Base-by-base conservation (phyloP, 495 filamentous ascomycete species). In the Lasiosphaeria miniovina region DNA sequence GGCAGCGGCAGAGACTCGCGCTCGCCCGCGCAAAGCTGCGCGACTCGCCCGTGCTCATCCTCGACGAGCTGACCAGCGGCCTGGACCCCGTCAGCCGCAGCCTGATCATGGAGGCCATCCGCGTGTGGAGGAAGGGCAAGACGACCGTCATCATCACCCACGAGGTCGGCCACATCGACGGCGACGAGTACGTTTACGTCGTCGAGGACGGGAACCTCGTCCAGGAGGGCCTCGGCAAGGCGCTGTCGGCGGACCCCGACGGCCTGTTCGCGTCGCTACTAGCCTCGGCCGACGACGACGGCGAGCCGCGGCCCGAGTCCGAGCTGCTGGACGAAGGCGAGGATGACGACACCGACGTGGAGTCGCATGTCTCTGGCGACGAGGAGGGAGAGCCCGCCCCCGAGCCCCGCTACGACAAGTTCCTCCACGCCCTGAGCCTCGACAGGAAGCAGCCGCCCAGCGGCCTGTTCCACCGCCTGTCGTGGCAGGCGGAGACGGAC, bases 61-160 rank as follows among this genome's bases (percentile, higher is more conserved):
- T 98, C 15, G 94, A 98, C 66, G 93, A 98, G 66, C 84, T 91
- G 2, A 96, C 91, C 0, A 88, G 87, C 69, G 88, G 90, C 6
- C 72, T 98, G 24, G 94, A 98, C 65, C 80, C 82, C 4, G 75
- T 82, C 12, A 91, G 83, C 57, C 82, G 90, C 61, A 72, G 74
- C 4, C 73, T 86, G 4, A 81, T 95, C 15, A 88, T 96, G 79
- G 84, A 88, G 6, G 80, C 83, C 0, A 85, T 96, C 34, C 80
- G 89, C 9, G 67, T 79, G 40, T 95, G 90, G 86, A 80, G 91
- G 15, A 80, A 80, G 54, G 88, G 84, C 1, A 91, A 90, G 67
- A 97, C 92, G 0, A 96, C 91, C 4, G 88, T 96, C 50, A 87
- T 95, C 52, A 90, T 98, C 66, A 97, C 94, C 0, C 94, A 98